These are phyloP conservation scores for Talaromyces sp. DNA, from an alignment of 2,329 filamentous ascomycete genomes.

Conservation along the genomic window DNA sequence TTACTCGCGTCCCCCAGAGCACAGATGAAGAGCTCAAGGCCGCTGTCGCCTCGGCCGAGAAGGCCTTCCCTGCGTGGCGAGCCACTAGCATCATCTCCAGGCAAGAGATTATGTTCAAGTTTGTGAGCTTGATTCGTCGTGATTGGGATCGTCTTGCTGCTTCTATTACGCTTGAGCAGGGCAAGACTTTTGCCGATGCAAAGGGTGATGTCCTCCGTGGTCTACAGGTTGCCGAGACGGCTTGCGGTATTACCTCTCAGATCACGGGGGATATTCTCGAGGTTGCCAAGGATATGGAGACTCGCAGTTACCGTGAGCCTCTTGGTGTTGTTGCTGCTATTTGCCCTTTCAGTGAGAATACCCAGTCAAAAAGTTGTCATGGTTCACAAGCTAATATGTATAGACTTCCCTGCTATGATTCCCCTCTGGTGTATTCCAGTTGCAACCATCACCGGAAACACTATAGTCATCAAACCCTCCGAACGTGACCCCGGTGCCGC, in stretches of 20 bases:
- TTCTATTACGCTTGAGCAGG: slow-evolving; percentile 66
- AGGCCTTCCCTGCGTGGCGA: slow-evolving; percentile 63
- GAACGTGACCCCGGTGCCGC: slow-evolving; percentile 62
- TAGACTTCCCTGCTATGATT: slow-evolving; percentile 70
- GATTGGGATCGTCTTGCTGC: slow-evolving; percentile 66
- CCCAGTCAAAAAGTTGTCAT: neutral
- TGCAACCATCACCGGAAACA: slow-evolving; percentile 62
- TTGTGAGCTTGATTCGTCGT: slow-evolving; percentile 60
- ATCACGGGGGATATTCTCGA: slow-evolving; percentile 66
- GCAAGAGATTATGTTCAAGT: slow-evolving; percentile 68
- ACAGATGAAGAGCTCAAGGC: slow-evolving; percentile 64
- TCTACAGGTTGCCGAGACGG: slow-evolving; percentile 65
- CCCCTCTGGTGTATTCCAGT: slow-evolving; percentile 67
- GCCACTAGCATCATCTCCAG: slow-evolving; percentile 58
- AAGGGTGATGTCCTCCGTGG: slow-evolving; percentile 65
- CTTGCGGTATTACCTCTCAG: slow-evolving; percentile 66
- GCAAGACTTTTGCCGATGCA: slow-evolving; percentile 68
- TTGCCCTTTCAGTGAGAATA: slow-evolving; percentile 62
- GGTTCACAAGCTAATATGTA: neutral
- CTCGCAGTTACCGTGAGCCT: slow-evolving; percentile 64
- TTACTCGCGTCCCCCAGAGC: slow-evolving; percentile 64
- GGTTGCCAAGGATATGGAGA: slow-evolving; percentile 70
- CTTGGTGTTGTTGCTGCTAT: slow-evolving; percentile 65
- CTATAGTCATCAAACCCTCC: slow-evolving; percentile 61
- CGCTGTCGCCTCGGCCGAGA: slow-evolving; percentile 61